phyloP scores from a whole-genome alignment of 2,329 filamentous ascomycete genomes.

The Davidsoniella eucalypti region DNA sequence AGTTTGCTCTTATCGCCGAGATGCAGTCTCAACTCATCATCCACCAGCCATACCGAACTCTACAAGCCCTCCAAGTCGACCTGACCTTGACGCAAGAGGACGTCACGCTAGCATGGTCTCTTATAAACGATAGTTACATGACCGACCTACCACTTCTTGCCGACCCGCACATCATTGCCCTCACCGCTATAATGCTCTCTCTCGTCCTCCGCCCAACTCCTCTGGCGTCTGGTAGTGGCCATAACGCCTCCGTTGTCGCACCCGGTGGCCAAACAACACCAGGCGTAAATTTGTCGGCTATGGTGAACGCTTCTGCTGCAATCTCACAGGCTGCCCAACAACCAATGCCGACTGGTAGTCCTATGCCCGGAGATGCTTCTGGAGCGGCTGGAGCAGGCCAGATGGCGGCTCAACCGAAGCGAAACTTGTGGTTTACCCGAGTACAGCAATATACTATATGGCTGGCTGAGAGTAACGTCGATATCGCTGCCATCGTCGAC shows the following conservation, averaged over 20 bases:
- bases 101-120: conserved; percentile 56
- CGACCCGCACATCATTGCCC: conserved; percentile 73
- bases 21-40: conserved; percentile 81
- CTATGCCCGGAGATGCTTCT: not conserved
- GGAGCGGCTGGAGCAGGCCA: not conserved
- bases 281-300: conserved; percentile 1
- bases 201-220: conserved; percentile 56
- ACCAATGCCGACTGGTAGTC: not conserved
- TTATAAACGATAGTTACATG: conserved; percentile 86
- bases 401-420: conserved; percentile 1
- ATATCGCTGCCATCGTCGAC: conserved; percentile 72
- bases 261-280: conserved; percentile 1
- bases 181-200: conserved; percentile 69
- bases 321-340: conserved; percentile 5
- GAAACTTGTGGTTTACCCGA: conserved; percentile 19
- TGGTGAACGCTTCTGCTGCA: not conserved
- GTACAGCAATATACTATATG: conserved; percentile 55
- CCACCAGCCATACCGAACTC: conserved; percentile 76
- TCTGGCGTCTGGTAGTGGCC: not conserved
- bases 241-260: conserved; percentile 13
- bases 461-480: conserved; percentile 72
- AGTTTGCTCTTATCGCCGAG: conserved; percentile 82
- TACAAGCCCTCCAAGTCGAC: conserved; percentile 53
- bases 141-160: conserved; percentile 79
- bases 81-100: conserved; percentile 66